Base-by-base conservation (phyloP, 2,329 filamentous ascomycete species). In the Dryadomyces quercus-mongolicae region DNA sequence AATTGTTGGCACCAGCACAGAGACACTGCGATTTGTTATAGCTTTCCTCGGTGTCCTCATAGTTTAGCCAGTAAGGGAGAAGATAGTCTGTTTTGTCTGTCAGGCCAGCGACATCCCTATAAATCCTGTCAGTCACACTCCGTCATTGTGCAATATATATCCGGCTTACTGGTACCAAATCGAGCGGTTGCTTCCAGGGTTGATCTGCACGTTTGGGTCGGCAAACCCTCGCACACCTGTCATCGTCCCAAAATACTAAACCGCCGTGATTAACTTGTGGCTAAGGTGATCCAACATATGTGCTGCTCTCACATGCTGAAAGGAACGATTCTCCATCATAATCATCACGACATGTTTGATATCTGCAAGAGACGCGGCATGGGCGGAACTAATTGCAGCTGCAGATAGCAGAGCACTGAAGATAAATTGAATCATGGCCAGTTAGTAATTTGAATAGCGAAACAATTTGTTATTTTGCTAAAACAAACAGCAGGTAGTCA, bases 331-430 rank as follows among this genome's bases (percentile, higher is more conserved):
- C 55, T 67, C 74, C 60, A 78, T 75, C 76, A 79, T 80, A 60
- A 79, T 76, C 40, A 80, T 70, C 16, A 80, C 69, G 42, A 79
- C 75, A 70, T 79, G 76, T 53, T 79, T 71, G 56, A 79, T 73
- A 54, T 78, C 75, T 25, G 67, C 68, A 38, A 77, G 64, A 9
- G 72, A 73, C 2, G 67, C n/a, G n/a, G n/a, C n/a, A n/a, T n/a
- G n/a, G n/a, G n/a, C n/a, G n/a, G n/a, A n/a, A n/a, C n/a, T n/a
- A n/a, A n/a, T n/a, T n/a, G n/a, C n/a, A n/a, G n/a, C n/a, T n/a
- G n/a, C n/a, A n/a, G n/a, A n/a, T n/a, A n/a, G n/a, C n/a, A n/a
- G n/a, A n/a, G n/a, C n/a, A n/a, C n/a, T n/a, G n/a, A n/a, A n/a
- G n/a, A n/a, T n/a, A n/a, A n/a, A n/a, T n/a, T n/a, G n/a, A n/a